Conservation (phyloP, 2,329 filamentous ascomycete genomes). For the Botryotinia narcissicola region DNA sequence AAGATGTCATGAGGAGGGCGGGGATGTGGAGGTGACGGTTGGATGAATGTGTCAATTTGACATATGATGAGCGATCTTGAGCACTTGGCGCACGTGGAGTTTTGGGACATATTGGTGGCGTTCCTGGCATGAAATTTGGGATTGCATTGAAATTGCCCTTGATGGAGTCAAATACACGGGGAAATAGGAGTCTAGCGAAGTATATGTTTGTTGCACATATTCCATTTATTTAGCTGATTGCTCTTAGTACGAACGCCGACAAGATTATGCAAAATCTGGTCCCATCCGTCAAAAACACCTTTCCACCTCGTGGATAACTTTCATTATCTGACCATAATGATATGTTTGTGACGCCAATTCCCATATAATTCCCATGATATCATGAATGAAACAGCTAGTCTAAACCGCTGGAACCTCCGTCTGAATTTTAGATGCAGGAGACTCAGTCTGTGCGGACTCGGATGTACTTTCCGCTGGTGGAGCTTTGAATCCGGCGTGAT, state of each 20-base stretch:
- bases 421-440: constrained; percentile 26
- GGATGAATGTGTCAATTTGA: background rate
- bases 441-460: constrained; percentile 21
- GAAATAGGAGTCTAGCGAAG: background rate
- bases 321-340: constrained; percentile 14
- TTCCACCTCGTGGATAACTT: constrained; percentile 12
- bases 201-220: constrained; percentile 14
- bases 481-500: constrained; percentile 78
- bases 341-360: constrained; percentile 12
- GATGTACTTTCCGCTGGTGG: constrained; percentile 39
- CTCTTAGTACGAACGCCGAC: constrained; percentile 21
- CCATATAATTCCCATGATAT: constrained; percentile 3
- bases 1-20: constrained; percentile 36
- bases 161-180: background rate
- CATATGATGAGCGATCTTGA: background rate
- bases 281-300: constrained; percentile 21
- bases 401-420: constrained; percentile 28
- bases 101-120: background rate
- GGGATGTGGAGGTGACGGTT: constrained; percentile 34
- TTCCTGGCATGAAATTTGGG: constrained; percentile 10
- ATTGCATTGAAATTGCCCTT: background rate
- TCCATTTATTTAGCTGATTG: constrained; percentile 15
- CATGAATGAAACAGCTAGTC: constrained; percentile 14
- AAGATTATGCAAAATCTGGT: constrained; percentile 25
- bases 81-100: background rate